These are phyloP conservation scores for Byssochlamys sp. DNA, from an alignment of 2,329 filamentous ascomycete genomes.

Conservation along the genomic window DNA sequence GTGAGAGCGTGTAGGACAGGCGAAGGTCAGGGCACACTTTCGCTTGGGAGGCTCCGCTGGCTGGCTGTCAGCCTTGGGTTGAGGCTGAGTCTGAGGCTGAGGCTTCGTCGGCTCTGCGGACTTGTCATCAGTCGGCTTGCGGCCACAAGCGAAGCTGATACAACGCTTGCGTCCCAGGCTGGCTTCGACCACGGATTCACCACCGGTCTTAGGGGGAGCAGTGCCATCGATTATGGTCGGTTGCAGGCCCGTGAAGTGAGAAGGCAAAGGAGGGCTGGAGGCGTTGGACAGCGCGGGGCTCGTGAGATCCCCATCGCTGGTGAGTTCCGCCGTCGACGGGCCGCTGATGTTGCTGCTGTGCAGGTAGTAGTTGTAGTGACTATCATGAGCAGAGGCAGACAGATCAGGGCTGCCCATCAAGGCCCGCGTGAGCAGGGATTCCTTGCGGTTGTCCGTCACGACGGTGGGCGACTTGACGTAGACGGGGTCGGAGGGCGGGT, in stretches of 20 bases:
- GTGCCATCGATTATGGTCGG: conserved; percentile 6
- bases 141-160: conserved; percentile 82
- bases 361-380: conserved; percentile 37
- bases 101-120: conserved; percentile 55
- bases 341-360: conserved; percentile 75
- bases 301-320: conserved; percentile 85
- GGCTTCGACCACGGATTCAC: conserved; percentile 53
- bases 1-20: conserved; percentile 32
- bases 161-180: conserved; percentile 68
- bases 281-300: conserved; percentile 81
- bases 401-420: conserved; percentile 58
- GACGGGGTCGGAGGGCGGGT: conserved; percentile 19
- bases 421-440: conserved; percentile 80
- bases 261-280: conserved; percentile 70
- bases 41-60: conserved; percentile 32
- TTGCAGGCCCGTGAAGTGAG: conserved; percentile 23
- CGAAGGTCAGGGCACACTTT: conserved; percentile 39
- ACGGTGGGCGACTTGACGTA: conserved; percentile 42
- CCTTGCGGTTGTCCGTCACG: conserved; percentile 47
- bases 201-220: conserved; percentile 14
- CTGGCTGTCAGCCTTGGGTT: conserved; percentile 49
- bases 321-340: conserved; percentile 78
- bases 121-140: conserved; percentile 45
- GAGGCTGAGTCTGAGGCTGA: conserved; percentile 80
- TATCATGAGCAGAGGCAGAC: conserved; percentile 27